Conservation (phyloP, 2,329 filamentous ascomycete genomes). For the Ambrosiella cleistominuta region DNA sequence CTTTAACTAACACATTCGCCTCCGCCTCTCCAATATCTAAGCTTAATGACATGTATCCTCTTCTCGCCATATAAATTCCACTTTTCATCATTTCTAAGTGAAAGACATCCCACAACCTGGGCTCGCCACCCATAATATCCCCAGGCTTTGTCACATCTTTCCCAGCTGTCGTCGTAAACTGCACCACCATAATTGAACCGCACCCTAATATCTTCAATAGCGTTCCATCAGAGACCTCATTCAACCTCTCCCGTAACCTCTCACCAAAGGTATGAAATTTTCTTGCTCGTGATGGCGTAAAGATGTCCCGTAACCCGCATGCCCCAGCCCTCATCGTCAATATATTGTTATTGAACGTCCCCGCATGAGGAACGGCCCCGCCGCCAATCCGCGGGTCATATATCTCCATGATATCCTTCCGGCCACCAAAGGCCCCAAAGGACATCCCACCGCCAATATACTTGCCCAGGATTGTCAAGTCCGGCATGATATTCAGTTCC, state of each 20-base stretch:
- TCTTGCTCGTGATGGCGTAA: slow-evolving; percentile 19
- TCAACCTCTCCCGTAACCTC: slow-evolving; percentile 18
- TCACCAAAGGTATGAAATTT: slow-evolving; percentile 20
- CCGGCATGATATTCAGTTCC: slow-evolving; percentile 30
- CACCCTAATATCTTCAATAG: slow-evolving; percentile 23
- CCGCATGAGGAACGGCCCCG: slow-evolving; percentile 33
- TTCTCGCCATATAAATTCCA: slow-evolving; percentile 25
- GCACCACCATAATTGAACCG: slow-evolving; percentile 22
- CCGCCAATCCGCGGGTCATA: slow-evolving; percentile 31
- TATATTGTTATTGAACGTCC: slow-evolving; percentile 52
- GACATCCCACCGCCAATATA: slow-evolving; percentile 48
- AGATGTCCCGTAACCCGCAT: slow-evolving; percentile 21
- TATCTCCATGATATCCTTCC: slow-evolving; percentile 36
- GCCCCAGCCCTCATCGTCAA: slow-evolving; percentile 29
- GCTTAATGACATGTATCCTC: slow-evolving; percentile 26
- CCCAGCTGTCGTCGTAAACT: slow-evolving; percentile 22
- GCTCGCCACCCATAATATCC: slow-evolving; percentile 5
- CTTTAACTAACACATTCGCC: slow-evolving; percentile 24
- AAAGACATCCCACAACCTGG: slow-evolving; percentile 23
- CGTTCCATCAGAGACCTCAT: slow-evolving; percentile 20
- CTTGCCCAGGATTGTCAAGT: slow-evolving; percentile 48
- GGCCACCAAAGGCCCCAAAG: slow-evolving; percentile 50
- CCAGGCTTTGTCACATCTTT: slow-evolving; percentile 17
- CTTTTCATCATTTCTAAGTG: slow-evolving; percentile 30
- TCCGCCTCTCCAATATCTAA: slow-evolving; percentile 23